Evolutionary conservation across 2,329 filamentous ascomycete species (phyloP).

Genomic region (Plenodomus lindquistii): DNA sequence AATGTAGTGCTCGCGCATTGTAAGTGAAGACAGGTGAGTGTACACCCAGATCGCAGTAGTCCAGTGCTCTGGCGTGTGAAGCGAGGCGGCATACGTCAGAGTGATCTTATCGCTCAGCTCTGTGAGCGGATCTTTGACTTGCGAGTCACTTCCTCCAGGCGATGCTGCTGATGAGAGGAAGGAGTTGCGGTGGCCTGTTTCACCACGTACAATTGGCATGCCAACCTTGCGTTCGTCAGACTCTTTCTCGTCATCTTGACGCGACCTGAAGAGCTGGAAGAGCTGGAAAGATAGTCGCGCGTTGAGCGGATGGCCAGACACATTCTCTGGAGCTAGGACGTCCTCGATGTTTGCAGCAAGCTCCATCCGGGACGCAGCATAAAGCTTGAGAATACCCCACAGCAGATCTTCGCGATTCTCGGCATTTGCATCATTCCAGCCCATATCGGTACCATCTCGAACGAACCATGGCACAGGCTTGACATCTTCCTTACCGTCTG

Average conservation of each 20-base stretch:
- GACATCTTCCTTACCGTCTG: constrained; percentile 68
- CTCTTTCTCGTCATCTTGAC: constrained; percentile 29
- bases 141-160: constrained; percentile 50
- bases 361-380: constrained; percentile 61
- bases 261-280: constrained; percentile 58
- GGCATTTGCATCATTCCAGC: constrained; percentile 64
- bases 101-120: constrained; percentile 62
- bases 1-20: constrained; percentile 71
- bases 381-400: constrained; percentile 84
- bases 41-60: constrained; percentile 71
- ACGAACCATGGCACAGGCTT: constrained; percentile 73
- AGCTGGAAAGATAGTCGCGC: constrained; percentile 84
- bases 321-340: constrained; percentile 74
- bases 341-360: constrained; percentile 61
- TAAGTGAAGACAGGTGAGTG: constrained; percentile 69
- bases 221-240: constrained; percentile 31
- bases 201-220: constrained; percentile 36
- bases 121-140: constrained; percentile 61
- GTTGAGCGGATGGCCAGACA: constrained; percentile 74
- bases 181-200: constrained; percentile 20
- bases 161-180: constrained; percentile 38
- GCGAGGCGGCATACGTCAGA: constrained; percentile 40
- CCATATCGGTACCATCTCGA: constrained; percentile 60
- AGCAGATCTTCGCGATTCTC: constrained; percentile 74
- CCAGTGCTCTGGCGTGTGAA: constrained; percentile 43